Percentiles rank a stretch among this genome's conserved stretches.
These are phyloP conservation scores for Gracilaria gracilis DNA, from an alignment of 23 red algal species.

Conservation along the genomic window DNA sequence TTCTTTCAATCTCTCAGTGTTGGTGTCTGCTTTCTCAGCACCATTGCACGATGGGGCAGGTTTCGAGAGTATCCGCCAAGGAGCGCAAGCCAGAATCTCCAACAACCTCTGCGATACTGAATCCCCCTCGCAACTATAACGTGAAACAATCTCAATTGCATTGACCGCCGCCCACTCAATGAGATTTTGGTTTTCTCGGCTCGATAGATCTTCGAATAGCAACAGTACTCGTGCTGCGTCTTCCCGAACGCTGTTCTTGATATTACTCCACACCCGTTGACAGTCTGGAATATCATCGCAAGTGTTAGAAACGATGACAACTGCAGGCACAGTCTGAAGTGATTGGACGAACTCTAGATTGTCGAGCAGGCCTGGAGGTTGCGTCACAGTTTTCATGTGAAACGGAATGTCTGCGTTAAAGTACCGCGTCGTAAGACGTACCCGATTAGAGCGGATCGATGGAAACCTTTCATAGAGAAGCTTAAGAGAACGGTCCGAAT, in stretches of 20 bases:
- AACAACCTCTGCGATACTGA: neutral
- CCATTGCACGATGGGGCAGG: neutral
- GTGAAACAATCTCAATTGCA: constrained; percentile 4
- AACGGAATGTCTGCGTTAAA: constrained; percentile 1
- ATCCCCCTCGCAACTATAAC: neutral
- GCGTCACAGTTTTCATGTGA: neutral
- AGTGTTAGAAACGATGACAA: neutral
- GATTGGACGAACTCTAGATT: neutral
- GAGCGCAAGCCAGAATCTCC: neutral
- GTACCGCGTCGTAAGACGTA: constrained; percentile 2
- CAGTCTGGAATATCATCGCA: constrained; percentile 2
- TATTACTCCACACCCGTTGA: neutral
- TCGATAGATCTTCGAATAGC: neutral
- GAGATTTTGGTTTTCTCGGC: neutral
- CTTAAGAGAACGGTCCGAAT: neutral
- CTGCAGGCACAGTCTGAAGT: neutral
- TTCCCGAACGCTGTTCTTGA: neutral
- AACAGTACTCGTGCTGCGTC: neutral
- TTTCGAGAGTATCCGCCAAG: neutral
- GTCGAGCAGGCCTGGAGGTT: neutral
- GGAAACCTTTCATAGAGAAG: neutral
- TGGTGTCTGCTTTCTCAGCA: neutral
- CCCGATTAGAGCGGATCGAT: neutral
- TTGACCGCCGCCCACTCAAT: neutral
- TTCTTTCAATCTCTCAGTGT: neutral